Evolutionary conservation across 2,329 filamentous ascomycete genomes (phyloP), one percentile per base, ranked within the genome.

Genomic region (Phialocephala subalpina): DNA sequence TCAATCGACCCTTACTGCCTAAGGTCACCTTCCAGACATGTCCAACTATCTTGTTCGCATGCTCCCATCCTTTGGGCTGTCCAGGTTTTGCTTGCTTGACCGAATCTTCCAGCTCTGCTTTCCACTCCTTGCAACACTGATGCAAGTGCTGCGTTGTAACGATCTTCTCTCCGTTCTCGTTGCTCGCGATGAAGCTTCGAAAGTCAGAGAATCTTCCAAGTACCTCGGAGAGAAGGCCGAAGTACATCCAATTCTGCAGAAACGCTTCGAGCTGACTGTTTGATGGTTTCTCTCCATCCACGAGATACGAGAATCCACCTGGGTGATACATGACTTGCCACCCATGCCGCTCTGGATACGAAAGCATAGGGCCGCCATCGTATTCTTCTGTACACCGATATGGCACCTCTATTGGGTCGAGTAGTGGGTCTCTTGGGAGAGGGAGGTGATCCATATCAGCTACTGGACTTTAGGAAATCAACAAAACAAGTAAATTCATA

Each of bases 221-320:
- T 18, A 49, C 45, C 20, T 49, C 45, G 8, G 45, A 49, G 5
- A 49, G 45, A 25, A 49, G 18, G 22, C 45, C 45, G 18, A 49
- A 49, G 45, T 49, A 49, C 45, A 49, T 16, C 45, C 45, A 49
- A 49, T 49, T 49, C 45, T 49, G 45, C 5, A 49, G 45, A 49
- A 49, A 49, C 6, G 45, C 18, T 22, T 49, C 45, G 18, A 49
- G 45, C 18, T 22, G 18, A 4, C 4, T 6, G 20, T 49, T 22
- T 20, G 18, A 20, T 20, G 45, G 45, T 22, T 49, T 22, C 20
- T 22, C 45, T 49, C 45, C 45, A 4, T 49, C 20, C 3, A 49
- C 45, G 45, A 49, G 45, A 49, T 49, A 45, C 20, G 45, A 49
- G 18, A 49, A 20, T 5, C 45, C 45, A 4, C 18, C 20, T 4